Percentiles rank a stretch among this genome's conserved stretches.
These are phyloP conservation scores for Eucommia ulmoides DNA, from an alignment of 257 asterid species.

Conservation along the genomic window DNA sequence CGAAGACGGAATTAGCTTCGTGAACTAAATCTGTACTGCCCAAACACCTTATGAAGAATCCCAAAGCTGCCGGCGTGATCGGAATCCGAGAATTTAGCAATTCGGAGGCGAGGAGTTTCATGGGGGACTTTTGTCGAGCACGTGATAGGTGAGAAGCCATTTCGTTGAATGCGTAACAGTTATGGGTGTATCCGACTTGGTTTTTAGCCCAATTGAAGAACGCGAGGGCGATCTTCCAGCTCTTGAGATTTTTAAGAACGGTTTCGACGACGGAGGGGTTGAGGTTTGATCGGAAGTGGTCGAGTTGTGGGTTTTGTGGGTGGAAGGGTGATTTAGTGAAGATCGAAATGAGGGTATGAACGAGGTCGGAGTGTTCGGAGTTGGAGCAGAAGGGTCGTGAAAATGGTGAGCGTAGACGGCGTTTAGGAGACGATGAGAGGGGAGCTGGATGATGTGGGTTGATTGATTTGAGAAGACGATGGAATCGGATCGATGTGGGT, in stretches of 20 bases:
- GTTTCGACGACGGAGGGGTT: slow-evolving; percentile 57
- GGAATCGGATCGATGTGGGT: too few relatives aligned
- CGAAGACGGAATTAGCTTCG: slow-evolving; percentile 70
- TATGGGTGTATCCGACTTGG: slow-evolving; percentile 47
- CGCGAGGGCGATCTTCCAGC: slow-evolving; percentile 50
- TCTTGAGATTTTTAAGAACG: slow-evolving; percentile 41
- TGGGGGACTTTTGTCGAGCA: slow-evolving; percentile 76
- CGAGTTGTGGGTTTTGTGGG: slow-evolving; percentile 40
- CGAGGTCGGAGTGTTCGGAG: too few relatives aligned
- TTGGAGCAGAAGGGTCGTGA: too few relatives aligned
- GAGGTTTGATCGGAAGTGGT: slow-evolving; percentile 41
- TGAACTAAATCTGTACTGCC: slow-evolving; percentile 59
- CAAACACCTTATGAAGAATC: slow-evolving; percentile 69
- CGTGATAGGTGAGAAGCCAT: slow-evolving; percentile 60
- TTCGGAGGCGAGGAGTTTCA: slow-evolving; percentile 36
- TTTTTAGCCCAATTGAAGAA: slow-evolving; percentile 75
- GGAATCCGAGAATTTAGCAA: slow-evolving; percentile 26
- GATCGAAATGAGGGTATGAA: slow-evolving; percentile 54
- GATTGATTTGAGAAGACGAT: too few relatives aligned
- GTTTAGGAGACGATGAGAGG: too few relatives aligned
- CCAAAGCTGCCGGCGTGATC: slow-evolving; percentile 79
- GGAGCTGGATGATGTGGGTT: too few relatives aligned
- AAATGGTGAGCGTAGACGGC: too few relatives aligned
- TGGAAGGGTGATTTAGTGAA: slow-evolving; percentile 37
- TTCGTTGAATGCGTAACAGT: slow-evolving; percentile 54